phyloP scores from a whole-genome alignment of 805 yeast genomes.

The Candida glaebosa region DNA sequence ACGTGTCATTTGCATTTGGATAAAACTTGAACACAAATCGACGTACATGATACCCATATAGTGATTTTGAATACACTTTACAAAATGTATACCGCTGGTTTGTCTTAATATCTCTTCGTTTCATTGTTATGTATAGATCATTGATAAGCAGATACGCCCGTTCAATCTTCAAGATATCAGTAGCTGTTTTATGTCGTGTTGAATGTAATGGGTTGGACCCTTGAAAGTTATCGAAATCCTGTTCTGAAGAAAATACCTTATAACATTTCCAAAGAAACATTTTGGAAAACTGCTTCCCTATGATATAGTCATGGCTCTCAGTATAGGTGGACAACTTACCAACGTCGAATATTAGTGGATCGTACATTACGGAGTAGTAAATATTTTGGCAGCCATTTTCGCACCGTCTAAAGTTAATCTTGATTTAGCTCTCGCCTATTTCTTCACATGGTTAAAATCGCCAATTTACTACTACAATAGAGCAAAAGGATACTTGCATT shows the following conservation, averaged over 20 bases:
- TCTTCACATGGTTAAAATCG: neutral
- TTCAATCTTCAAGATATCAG: neutral
- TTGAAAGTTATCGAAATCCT: neutral
- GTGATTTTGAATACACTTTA: neutral
- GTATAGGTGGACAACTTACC: neutral
- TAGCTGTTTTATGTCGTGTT: neutral
- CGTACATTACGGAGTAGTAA: neutral
- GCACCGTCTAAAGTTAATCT: neutral
- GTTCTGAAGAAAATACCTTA: neutral
- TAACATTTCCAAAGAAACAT: neutral
- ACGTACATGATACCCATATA: neutral
- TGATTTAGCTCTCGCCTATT: neutral
- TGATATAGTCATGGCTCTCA: neutral
- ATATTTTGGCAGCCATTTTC: neutral
- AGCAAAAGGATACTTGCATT: neutral
- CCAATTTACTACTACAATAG: neutral
- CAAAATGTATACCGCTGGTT: neutral
- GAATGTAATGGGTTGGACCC: neutral
- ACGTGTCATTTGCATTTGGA: neutral
- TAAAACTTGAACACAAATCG: neutral
- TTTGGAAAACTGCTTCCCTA: neutral
- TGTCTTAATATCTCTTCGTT: neutral
- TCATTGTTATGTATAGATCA: neutral
- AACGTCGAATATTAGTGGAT: neutral
- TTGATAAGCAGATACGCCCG: neutral